phyloP scores from a whole-genome alignment of 2,329 filamentous ascomycete species.

The Cladophialophora immunda region DNA sequence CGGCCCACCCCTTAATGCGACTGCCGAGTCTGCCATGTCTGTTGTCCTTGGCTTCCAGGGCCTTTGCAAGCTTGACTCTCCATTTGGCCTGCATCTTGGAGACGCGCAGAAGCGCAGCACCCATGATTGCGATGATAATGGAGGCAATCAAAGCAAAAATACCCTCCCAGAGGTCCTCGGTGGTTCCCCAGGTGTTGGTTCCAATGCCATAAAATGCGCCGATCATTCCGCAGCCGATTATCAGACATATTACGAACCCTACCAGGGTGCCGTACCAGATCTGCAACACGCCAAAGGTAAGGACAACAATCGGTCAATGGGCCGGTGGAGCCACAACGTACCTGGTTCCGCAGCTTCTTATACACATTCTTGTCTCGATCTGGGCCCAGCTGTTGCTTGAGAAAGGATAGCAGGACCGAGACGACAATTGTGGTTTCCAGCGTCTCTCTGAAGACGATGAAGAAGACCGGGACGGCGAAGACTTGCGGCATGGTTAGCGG shows the following conservation, averaged over 20 bases:
- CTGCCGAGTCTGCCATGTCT: slow-evolving; percentile 50
- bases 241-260: slow-evolving; percentile 71
- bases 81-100: slow-evolving; percentile 87
- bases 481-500: slow-evolving; percentile 71
- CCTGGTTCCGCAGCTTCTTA: slow-evolving; percentile 72
- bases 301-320: background rate
- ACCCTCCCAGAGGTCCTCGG: slow-evolving; percentile 83
- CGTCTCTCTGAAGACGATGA: slow-evolving; percentile 87
- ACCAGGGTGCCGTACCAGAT: slow-evolving; percentile 73
- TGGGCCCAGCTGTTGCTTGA: slow-evolving; percentile 80
- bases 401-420: slow-evolving; percentile 83
- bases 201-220: slow-evolving; percentile 77
- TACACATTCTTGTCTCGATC: slow-evolving; percentile 69
- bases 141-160: slow-evolving; percentile 78
- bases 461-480: slow-evolving; percentile 84
- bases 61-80: slow-evolving; percentile 79
- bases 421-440: slow-evolving; percentile 86
- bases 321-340: slow-evolving; percentile 7
- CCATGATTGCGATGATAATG: slow-evolving; percentile 83
- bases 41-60: slow-evolving; percentile 67
- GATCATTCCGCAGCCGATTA: slow-evolving; percentile 73
- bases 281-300: slow-evolving; percentile 46
- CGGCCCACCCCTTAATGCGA: slow-evolving; percentile 69
- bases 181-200: slow-evolving; percentile 69
- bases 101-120: slow-evolving; percentile 79